Base-by-base conservation (phyloP, 225 moss, liverwort and hornwort species). In the Takakia lepidozioides region DNA sequence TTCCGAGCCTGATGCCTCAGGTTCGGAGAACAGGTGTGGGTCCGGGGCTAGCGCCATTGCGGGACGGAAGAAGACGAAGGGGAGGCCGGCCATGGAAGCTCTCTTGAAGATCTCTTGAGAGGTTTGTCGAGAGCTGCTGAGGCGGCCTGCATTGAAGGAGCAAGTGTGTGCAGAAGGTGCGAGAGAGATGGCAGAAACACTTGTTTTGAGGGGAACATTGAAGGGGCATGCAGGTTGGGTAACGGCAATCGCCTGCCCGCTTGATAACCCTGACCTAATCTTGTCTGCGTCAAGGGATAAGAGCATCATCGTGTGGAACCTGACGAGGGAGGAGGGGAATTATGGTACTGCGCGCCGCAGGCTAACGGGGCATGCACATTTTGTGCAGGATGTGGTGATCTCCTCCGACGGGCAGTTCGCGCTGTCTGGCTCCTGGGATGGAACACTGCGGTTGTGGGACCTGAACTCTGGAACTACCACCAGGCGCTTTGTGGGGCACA, bases 181-280 rank as follows among this genome's bases (percentile, higher is more conserved):
- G 15, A 6, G 32, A 54, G 38, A 17, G 15, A 95, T 95, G 93
- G 93, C 90, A 1, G 93, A 95, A 42, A 86, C 90, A 8, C 45
- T 90, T 25, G 86, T 90, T 24, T 69, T 82, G 10, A 72, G 93
- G 8, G 93, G 93, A 23, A 69, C 76, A 1, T 61, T 95, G 25
- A 95, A 90, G 67, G 93, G 89, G 11, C 93, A 95, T 58, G 50
- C 79, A 28, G 72, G 73, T 52, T 95, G 93, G 93, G 93, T 95
- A 54, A 90, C 93, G 48, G 93, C 93, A 34, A 95, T 95, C 59
- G 90, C 93, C 2, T 95, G 93, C 64, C 93, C 93, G 8, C 67
- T 95, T 9, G 93, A 95, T 53, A 95, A 95, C 69, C 86, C 86
- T 8, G 93, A 95, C 52, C 72, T 95, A 49, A 87, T 95, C 10